Evolutionary conservation across 2,329 filamentous ascomycete species (phyloP), one percentile per base, ranked within the genome.

Genomic region (Chaetomium globosum): DNA sequence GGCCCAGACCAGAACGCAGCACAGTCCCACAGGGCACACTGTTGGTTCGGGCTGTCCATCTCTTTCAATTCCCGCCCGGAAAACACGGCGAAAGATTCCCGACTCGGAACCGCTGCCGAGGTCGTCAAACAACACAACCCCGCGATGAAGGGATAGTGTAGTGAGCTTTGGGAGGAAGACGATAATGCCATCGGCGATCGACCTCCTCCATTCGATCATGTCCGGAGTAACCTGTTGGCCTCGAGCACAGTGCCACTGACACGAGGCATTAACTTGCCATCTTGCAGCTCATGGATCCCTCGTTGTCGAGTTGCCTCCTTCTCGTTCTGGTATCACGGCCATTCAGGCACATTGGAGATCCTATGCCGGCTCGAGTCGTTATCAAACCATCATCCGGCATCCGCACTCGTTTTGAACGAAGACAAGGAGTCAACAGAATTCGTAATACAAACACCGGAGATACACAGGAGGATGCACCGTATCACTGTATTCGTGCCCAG

Each of bases 281-380:
- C 21, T 51, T 5, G 48, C 21, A 16, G 23, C 21, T 53, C 51
- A 53, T 53, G 51, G 26, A 53, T 53, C 51, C 51, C 51, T 26
- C 13, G 21, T 19, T 19, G 28, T 53, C 28, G 26, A 30, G 13
- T 19, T 53, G 51, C 26, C 28, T 30, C 51, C n/a, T 49, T 49
- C 21, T 26, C n/a, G 10, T 21, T 49, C 46, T 26, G 46, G 39
- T 43, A 49, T 21, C 21, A 21, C 21, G 46, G n/a, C n/a, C 10
- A 49, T 26, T 49, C 46, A 23, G n/a, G 48, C 21, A 51, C 48
- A 16, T 23, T 28, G 28, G 51, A 53, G 51, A 53, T 31, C 51
- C 39, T 43, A 43, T 10, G 13, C 9, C 16, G 12, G 26, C 13
- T 31, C 51, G 51, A 30, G 51, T 53, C 26, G 31, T 31, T 30